phyloP scores from a whole-genome alignment of 441 rosid species.

The Syzygium syzygioides region DNA sequence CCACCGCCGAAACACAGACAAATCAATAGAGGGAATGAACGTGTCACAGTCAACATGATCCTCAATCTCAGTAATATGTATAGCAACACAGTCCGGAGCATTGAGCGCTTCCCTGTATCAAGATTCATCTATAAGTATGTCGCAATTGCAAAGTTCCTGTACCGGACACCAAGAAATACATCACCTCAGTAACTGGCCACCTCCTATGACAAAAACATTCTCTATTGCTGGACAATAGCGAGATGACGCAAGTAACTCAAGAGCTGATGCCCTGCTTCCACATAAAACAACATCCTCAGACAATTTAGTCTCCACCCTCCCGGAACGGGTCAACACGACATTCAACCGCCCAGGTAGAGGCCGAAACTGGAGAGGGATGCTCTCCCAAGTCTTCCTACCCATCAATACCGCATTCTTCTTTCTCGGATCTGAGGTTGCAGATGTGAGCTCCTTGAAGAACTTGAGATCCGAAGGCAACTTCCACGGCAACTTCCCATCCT shows the following conservation, averaged over 20 bases:
- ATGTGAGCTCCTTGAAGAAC: conserved; percentile 5
- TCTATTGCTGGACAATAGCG: background rate
- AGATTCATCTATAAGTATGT: background rate
- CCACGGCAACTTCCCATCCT: conserved; percentile 13
- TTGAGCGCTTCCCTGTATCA: conserved; percentile 7
- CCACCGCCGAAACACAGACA: conserved; percentile 4
- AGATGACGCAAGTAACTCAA: background rate
- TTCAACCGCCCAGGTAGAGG: conserved; percentile 15
- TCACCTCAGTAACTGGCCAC: conserved; percentile 10
- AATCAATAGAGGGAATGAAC: background rate
- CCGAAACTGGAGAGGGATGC: background rate
- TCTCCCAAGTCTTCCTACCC: conserved; percentile 6
- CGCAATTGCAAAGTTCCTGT: background rate
- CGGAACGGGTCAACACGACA: conserved; percentile 1
- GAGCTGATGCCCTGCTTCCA: background rate
- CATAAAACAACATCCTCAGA: background rate
- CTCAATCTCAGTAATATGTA: conserved; percentile 8
- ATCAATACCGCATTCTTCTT: conserved; percentile 5
- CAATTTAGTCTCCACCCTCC: background rate
- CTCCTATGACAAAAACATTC: conserved; percentile 8
- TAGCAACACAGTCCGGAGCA: conserved; percentile 2
- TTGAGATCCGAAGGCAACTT: conserved; percentile 3
- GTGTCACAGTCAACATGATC: conserved; percentile 5
- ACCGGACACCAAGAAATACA: background rate
- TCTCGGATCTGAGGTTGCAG: background rate